Evolutionary conservation across 805 yeast genomes (phyloP), one percentile per base, ranked within the genome.

Genomic region (Candida takata): DNA sequence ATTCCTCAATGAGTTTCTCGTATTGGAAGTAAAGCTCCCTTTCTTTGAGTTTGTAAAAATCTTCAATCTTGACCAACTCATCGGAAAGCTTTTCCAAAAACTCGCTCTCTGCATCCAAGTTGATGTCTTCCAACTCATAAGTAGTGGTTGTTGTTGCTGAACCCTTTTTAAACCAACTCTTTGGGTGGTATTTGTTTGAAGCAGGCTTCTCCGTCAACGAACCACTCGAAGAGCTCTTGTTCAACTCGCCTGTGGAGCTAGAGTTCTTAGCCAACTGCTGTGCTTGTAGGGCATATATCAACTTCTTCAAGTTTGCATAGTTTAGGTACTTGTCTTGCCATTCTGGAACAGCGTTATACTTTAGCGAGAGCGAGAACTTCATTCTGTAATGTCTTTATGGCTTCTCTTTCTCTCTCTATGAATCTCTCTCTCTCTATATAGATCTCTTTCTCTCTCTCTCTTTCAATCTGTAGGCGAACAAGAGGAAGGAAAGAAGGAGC

Each of bases 281-380:
- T 15, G 67, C 64, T 43, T 76, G 81, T 25, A 79, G 61, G 42
- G 65, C 60, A 49, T 79, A 78, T 24, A 77, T 70, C 21, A 65
- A 49, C 48, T 76, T 74, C 49, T 79, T 79, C 44, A 79, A 56
- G 9, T 67, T 65, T 7, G 74, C 71, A 52, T 80, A 80, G 51
- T 84, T 80, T 40, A 88, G 66, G 54, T 87, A 87, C 49, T 79
- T 77, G 35, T 74, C 77, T 54, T 80, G 83, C 97, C 97, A 87
- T 50, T 82, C 94, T 3, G 96, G 95, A 37, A 83, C 84, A 25
- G 77, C 67, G 38, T 79, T 79, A 33, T 79, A 80, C 44, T 69
- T 72, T 38, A 80, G 62, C 17, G 82, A 74, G 43, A 76, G 80
- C 10, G 79, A 80, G 52, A 80, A 80, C 60, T 80, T 79, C 88